Evolutionary conservation across 2,329 filamentous ascomycete species (phyloP).

Genomic region (Cordyceps cateniannulata): DNA sequence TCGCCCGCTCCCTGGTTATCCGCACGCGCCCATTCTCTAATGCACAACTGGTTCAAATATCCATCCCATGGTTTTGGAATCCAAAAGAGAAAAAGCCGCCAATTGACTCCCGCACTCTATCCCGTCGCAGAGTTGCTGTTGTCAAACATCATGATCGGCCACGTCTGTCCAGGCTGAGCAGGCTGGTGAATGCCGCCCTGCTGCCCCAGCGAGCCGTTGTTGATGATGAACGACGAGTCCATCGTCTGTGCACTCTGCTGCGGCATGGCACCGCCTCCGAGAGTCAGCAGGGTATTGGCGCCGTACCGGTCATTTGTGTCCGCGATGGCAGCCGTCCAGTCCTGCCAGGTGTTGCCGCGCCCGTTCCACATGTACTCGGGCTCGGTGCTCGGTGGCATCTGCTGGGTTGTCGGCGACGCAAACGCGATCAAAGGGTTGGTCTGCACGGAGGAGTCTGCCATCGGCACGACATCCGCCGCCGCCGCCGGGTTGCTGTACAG

Average conservation of each 20-base stretch:
- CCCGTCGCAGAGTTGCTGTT: constrained; percentile 3
- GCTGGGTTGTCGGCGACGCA: constrained; percentile 32
- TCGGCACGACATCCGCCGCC: constrained; percentile 17
- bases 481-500: constrained; percentile 21
- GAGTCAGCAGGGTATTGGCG: constrained; percentile 41
- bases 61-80: neutral
- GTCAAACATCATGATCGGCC: constrained; percentile 12
- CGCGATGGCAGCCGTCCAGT: constrained; percentile 47
- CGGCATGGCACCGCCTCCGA: constrained; percentile 28
- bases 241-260: neutral
- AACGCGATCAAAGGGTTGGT: constrained; percentile 34
- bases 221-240: constrained; percentile 5
- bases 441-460: constrained; percentile 21
- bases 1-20: neutral
- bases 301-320: constrained; percentile 44
- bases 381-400: constrained; percentile 20
- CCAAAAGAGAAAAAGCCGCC: neutral
- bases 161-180: constrained; percentile 1
- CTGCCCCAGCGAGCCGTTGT: constrained; percentile 3
- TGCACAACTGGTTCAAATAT: neutral
- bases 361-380: constrained; percentile 28
- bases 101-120: neutral
- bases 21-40: neutral
- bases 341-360: constrained; percentile 43
- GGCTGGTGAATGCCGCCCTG: neutral